Base-by-base conservation (phyloP, 176 grass and related monocot genomes). In the Tuctoria greenei region DNA sequence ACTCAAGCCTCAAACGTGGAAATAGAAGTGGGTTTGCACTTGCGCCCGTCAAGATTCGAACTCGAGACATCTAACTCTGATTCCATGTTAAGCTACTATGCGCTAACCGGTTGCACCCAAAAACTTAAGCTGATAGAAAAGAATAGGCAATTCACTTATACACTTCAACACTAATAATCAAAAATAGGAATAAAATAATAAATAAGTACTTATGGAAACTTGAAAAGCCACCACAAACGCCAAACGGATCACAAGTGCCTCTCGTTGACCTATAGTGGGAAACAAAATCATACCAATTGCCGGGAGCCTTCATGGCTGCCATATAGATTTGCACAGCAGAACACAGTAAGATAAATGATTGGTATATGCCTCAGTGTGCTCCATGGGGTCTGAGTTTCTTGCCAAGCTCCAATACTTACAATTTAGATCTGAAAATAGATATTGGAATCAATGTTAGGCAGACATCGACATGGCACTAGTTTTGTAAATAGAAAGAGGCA, bases 271-370 rank as follows among this genome's bases (percentile, higher is more conserved):
- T 63, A 79, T 69, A 75, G 86, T 75, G 75, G 86, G 75, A 67
- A 87, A 74, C 85, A 87, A 74, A 67, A 87, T 87, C 52, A 84
- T 78, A 39, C 9, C 73, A 78, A 60, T 50, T 40, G 61, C 72
- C 28, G 49, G 21, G 68, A 85, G 13, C 60, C 27, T 66, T 57
- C 75, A 79, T 83, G 74, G 61, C 67, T 35, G 69, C 68, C 69
- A 64, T 64, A 74, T 64, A 68, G 10, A 88, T 75, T 61, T 54
- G 55, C 70, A 84, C 64, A 82, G 63, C 45, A 70, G 44, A 74
- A 67, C 37, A 73, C 38, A 80, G 70, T 70, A 59, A 63, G 44
- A 40, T 58, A 50, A 75, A 80, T 74, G 71, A 88, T 84, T 84
- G 64, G 46, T 57, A 70, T 50, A 75, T 42, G 70, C 71, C 76